A percentile compares a stretch with the other conserved stretches of the same genome.
These are phyloP conservation scores for Raffaelea arxii DNA, from an alignment of 2,329 filamentous ascomycete genomes.

Conservation along the genomic window DNA sequence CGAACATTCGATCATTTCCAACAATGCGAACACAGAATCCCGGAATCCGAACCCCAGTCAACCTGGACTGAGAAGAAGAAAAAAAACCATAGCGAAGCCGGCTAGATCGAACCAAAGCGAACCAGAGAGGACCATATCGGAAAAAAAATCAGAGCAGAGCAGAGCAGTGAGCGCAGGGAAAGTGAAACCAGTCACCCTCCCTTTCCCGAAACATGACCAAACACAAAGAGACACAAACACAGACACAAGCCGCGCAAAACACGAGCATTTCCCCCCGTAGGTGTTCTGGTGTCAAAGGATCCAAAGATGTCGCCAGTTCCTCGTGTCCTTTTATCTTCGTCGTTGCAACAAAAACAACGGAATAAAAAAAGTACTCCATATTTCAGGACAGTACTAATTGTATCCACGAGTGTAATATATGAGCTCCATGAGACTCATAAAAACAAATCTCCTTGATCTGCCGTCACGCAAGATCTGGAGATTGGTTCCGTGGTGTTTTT, in stretches of 20 bases:
- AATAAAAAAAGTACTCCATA: neutral
- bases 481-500: neutral
- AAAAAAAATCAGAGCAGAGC: constrained; percentile 23
- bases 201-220: neutral
- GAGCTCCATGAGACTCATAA: neutral
- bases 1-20: too few relatives aligned
- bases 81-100: too few relatives aligned
- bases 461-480: constrained; percentile 8
- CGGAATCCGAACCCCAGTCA: too few relatives aligned
- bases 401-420: too few relatives aligned
- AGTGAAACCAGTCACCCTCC: neutral
- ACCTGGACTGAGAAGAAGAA: too few relatives aligned
- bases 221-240: neutral
- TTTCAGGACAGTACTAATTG: constrained; percentile 2
- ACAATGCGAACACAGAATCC: too few relatives aligned
- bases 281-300: too few relatives aligned
- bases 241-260: neutral
- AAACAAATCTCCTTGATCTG: constrained; percentile 1
- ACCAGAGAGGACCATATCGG: too few relatives aligned
- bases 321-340: neutral
- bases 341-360: neutral
- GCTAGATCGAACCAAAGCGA: too few relatives aligned
- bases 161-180: constrained; percentile 22
- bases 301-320: neutral
- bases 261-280: too few relatives aligned